These are phyloP conservation scores for Cutaneotrichosporon mucoides DNA, from an alignment of 1,284 basidiomycete species.

Conservation along the genomic window DNA sequence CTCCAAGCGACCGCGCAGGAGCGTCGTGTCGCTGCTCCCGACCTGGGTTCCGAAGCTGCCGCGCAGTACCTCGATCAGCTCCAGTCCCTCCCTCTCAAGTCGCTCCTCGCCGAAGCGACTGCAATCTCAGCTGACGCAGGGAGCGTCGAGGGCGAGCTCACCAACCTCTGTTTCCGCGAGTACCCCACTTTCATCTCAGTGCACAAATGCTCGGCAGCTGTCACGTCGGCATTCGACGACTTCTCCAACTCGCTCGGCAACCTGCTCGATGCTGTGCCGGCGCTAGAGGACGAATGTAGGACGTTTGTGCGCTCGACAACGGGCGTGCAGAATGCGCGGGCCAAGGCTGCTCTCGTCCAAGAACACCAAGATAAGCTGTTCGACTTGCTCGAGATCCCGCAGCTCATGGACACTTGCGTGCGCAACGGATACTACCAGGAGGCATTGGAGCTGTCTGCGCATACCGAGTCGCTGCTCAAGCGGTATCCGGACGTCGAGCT, in stretches of 20 bases:
- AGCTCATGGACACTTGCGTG: slow-evolving; percentile 85
- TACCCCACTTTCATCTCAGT: slow-evolving; percentile 82
- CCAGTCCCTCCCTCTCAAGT: slow-evolving; percentile 60
- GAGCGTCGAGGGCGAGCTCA: slow-evolving; percentile 78
- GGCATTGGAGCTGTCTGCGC: slow-evolving; percentile 72
- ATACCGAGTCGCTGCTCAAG: slow-evolving; percentile 56
- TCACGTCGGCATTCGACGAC: slow-evolving; percentile 64
- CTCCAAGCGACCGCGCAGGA: slow-evolving; percentile 20
- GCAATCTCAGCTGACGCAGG: slow-evolving; percentile 72
- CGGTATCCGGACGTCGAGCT: slow-evolving; percentile 52
- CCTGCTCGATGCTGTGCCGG: slow-evolving; percentile 64
- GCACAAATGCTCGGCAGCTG: slow-evolving; percentile 57
- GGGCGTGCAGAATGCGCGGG: slow-evolving; percentile 61
- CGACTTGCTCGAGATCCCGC: slow-evolving; percentile 82
- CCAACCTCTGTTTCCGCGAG: slow-evolving; percentile 78
- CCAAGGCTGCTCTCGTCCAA: slow-evolving; percentile 70
- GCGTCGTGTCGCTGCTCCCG: slow-evolving; percentile 12
- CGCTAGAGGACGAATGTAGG: slow-evolving; percentile 64
- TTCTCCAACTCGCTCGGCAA: slow-evolving; percentile 61
- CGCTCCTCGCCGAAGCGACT: slow-evolving; percentile 66
- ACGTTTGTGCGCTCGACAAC: slow-evolving; percentile 61
- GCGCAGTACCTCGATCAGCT: slow-evolving; percentile 53
- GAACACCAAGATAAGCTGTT: slow-evolving; percentile 87
- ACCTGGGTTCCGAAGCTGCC: slow-evolving; percentile 24
- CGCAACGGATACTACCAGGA: slow-evolving; percentile 86